These are phyloP conservation scores for Hondaea fermentalgiana DNA, from an alignment of 108 stramenopile genomes.

Conservation along the genomic window DNA sequence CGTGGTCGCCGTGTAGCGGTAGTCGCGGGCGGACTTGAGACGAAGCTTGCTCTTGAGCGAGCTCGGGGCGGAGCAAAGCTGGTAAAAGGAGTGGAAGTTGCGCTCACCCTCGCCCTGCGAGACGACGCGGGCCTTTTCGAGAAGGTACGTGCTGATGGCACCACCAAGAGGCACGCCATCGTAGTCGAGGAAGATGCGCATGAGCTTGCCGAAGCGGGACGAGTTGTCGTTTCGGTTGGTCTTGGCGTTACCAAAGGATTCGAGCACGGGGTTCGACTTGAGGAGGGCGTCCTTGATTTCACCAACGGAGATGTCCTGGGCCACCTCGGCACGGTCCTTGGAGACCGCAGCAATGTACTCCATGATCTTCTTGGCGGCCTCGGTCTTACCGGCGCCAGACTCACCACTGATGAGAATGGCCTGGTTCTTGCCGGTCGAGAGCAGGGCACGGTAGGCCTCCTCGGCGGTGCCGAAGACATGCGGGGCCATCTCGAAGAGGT, in stretches of 20 bases:
- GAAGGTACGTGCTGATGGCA: conserved; percentile 48
- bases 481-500: conserved; percentile 25
- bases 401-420: conserved; percentile 41
- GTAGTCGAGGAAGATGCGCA: conserved; percentile 41
- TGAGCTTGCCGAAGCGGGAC: conserved; percentile 58
- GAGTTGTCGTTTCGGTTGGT: conserved; percentile 40
- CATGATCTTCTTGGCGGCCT: conserved; percentile 68
- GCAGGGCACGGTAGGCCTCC: conserved; percentile 18
- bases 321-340: neutral
- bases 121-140: conserved; percentile 52
- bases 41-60: conserved; percentile 47
- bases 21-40: conserved; percentile 29
- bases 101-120: conserved; percentile 46
- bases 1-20: neutral
- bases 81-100: conserved; percentile 60
- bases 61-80: conserved; percentile 27
- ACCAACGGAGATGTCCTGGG: neutral
- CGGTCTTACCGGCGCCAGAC: conserved; percentile 49
- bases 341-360: conserved; percentile 51
- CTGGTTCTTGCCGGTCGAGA: conserved; percentile 15
- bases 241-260: conserved; percentile 47
- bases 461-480: conserved; percentile 35
- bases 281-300: conserved; percentile 29
- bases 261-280: conserved; percentile 39
- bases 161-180: conserved; percentile 8